Evolutionary conservation across 306 rosid species (phyloP).

Genomic region (Medicago truncatula): MtrunA17r5.0-ANR NC_053045.1:40567501-40568000

Average conservation of each 20-base stretch:
- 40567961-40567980: too few relatives aligned
- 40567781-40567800: background rate
- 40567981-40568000: too few relatives aligned
- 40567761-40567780: background rate
- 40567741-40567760: background rate
- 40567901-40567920: background rate
- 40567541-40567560: background rate
- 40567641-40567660: background rate
- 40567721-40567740: background rate
- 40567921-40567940: background rate
- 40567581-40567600: background rate
- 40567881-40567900: background rate
- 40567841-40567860: conserved; percentile 6
- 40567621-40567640: background rate
- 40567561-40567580: background rate
- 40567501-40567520: background rate
- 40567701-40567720: background rate
- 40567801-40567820: background rate
- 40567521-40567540: background rate
- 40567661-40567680: background rate
- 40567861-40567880: background rate
- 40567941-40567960: background rate
- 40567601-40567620: background rate
- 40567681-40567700: background rate
- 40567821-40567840: background rate